Conservation (phyloP, 805 yeast genomes). For the Zygosaccharomyces bailii region DNA sequence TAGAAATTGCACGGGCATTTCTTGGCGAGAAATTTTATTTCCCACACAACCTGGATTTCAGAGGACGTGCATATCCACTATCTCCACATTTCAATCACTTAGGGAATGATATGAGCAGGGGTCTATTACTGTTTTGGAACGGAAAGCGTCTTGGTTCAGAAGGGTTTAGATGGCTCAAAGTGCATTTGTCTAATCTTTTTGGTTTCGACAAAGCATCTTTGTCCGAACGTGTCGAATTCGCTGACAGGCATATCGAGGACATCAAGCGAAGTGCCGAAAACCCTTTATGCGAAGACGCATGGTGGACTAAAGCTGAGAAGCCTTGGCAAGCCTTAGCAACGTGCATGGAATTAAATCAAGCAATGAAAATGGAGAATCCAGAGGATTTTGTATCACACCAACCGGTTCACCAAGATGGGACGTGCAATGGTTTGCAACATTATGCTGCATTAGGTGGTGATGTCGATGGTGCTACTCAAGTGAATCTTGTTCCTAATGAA, state of each 20-base stretch:
- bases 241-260: conserved; percentile 53
- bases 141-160: conserved; percentile 62
- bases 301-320: conserved; percentile 75
- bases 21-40: conserved; percentile 73
- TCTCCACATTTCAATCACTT: conserved; percentile 78
- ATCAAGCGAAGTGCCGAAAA: conserved; percentile 56
- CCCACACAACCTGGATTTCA: conserved; percentile 77
- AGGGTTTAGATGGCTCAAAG: conserved; percentile 72
- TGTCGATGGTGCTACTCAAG: conserved; percentile 76
- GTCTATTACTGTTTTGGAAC: conserved; percentile 70
- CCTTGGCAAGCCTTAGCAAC: conserved; percentile 81
- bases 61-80: conserved; percentile 82
- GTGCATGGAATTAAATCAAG: conserved; percentile 63
- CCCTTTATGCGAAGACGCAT: conserved; percentile 54
- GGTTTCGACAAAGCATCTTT: conserved; percentile 74
- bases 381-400: conserved; percentile 62
- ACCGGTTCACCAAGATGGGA: conserved; percentile 84
- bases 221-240: conserved; percentile 57
- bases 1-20: conserved; percentile 93
- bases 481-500: conserved; percentile 65
- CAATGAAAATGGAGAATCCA: conserved; percentile 60
- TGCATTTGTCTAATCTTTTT: conserved; percentile 68
- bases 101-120: conserved; percentile 75
- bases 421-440: conserved; percentile 83
- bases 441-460: conserved; percentile 88